These are phyloP conservation scores for Fusarium sp. DNA, from an alignment of 2,329 filamentous ascomycete genomes.

Conservation along the genomic window DNA sequence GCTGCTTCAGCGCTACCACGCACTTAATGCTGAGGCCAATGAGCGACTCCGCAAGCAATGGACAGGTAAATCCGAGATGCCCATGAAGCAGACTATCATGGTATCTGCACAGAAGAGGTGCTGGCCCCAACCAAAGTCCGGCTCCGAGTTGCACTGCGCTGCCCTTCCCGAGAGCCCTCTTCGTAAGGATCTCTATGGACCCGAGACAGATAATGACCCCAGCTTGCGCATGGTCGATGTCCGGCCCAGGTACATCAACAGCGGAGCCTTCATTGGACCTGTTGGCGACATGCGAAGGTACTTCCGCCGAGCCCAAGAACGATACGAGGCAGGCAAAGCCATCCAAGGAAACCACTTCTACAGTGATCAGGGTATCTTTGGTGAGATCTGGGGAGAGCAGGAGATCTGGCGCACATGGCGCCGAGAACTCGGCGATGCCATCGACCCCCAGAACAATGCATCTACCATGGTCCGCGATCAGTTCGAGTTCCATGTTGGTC, in stretches of 20 bases:
- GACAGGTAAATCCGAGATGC: conserved; percentile 9
- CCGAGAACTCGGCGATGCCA: conserved; percentile 9
- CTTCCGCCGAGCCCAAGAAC: conserved; percentile 36
- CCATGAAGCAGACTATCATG: conserved; percentile 42
- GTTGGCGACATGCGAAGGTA: conserved; percentile 41
- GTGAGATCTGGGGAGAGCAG: conserved; percentile 45
- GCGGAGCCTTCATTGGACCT: conserved; percentile 45
- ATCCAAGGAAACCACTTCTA: conserved; percentile 22
- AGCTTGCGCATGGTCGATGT: conserved; percentile 13
- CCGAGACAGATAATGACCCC: conserved; percentile 30
- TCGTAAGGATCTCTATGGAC: conserved; percentile 38
- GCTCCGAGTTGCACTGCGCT: conserved; percentile 33
- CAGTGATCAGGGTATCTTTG: conserved; percentile 47
- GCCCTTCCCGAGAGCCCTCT: conserved; percentile 28
- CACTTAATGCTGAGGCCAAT: conserved; percentile 29
- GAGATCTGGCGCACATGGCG: conserved; percentile 38
- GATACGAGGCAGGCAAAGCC: conserved; percentile 30
- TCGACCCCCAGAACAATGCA: conserved; percentile 2
- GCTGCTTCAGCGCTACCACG: conserved; percentile 43
- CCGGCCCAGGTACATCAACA: conserved; percentile 45
- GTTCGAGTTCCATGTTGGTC: conserved; percentile 40
- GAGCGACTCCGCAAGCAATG: conserved; percentile 25
- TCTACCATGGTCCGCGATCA: conserved; percentile 22
- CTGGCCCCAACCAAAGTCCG: conserved; percentile 23
- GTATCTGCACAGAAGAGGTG: conserved; percentile 40